Conservation (phyloP, 257 asterid genomes). For the Solanum habrochaites region DNA sequence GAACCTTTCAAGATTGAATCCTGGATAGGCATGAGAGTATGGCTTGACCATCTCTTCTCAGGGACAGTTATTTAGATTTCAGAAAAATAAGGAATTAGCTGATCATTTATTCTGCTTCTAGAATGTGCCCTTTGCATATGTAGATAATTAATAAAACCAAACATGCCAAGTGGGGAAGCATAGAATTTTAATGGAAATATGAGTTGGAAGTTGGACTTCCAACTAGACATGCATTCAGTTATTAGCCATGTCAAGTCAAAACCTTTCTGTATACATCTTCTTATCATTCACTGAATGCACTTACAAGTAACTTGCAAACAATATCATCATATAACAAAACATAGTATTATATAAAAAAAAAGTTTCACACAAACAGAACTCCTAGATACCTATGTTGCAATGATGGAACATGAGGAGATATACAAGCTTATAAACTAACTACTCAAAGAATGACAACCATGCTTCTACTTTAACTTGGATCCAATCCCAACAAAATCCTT, state of each 20-base stretch:
- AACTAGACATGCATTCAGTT: constrained; percentile 10
- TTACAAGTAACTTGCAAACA: not conserved
- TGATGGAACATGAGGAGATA: not conserved
- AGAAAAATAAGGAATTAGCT: not conserved
- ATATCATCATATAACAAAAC: not conserved
- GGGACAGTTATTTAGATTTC: not conserved
- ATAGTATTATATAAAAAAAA: not conserved
- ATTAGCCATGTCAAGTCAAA: not conserved
- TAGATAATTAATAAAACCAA: not conserved
- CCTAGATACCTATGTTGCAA: not conserved
- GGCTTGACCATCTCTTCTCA: not conserved
- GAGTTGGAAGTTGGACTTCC: constrained; percentile 28
- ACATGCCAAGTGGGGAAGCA: not conserved
- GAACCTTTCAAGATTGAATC: not conserved
- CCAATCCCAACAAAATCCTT: constrained; percentile 47
- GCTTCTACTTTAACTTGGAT: not conserved
- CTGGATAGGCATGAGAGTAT: not conserved
- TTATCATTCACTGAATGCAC: not conserved
- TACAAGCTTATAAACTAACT: not conserved
- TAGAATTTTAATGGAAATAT: constrained; percentile 4
- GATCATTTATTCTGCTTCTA: not conserved
- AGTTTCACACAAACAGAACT: not conserved
- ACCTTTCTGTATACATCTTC: not conserved
- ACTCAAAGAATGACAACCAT: not conserved
- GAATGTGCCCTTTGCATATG: constrained; percentile 2